Evolutionary conservation across 2,329 filamentous ascomycete species (phyloP).

Genomic region (Coniochaeta prunicola): DNA sequence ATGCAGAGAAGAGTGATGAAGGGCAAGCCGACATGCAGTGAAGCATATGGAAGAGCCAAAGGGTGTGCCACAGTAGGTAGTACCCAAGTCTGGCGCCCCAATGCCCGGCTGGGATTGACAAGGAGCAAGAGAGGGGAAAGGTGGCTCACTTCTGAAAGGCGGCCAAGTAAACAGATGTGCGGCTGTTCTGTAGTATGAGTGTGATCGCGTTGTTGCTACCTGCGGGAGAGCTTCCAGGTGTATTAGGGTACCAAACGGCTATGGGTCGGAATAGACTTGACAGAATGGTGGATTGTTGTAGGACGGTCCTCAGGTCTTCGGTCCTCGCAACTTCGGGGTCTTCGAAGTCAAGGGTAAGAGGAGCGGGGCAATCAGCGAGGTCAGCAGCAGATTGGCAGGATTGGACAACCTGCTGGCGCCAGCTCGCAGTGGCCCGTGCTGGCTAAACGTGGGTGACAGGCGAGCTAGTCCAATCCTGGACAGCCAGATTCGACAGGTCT

Average conservation of each 20-base stretch:
- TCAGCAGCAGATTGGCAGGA: not conserved
- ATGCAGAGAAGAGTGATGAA: not conserved
- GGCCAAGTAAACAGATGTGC: not conserved
- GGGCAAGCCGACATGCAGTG: not conserved
- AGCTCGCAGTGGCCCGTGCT: not conserved
- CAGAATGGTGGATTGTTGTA: not conserved
- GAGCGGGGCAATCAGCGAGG: not conserved
- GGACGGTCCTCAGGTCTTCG: not conserved
- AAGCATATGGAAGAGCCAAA: not conserved
- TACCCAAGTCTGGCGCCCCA: not conserved
- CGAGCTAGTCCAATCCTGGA: not conserved
- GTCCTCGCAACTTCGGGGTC: not conserved
- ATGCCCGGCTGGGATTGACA: not conserved
- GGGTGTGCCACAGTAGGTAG: not conserved
- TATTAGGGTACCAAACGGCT: not conserved
- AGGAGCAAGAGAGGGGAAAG: not conserved
- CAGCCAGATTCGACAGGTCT: not conserved
- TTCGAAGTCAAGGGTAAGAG: not conserved
- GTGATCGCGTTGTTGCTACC: not conserved
- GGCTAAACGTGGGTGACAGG: not conserved
- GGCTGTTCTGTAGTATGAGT: not conserved
- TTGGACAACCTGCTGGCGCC: not conserved
- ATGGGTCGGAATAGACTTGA: not conserved
- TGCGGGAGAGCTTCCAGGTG: not conserved
- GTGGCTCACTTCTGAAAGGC: not conserved